A percentile compares a stretch with the other conserved stretches of the same genome.
phyloP scores from a whole-genome alignment of 2,329 filamentous ascomycete species.

The Nigrograna mackinnonii region DNA sequence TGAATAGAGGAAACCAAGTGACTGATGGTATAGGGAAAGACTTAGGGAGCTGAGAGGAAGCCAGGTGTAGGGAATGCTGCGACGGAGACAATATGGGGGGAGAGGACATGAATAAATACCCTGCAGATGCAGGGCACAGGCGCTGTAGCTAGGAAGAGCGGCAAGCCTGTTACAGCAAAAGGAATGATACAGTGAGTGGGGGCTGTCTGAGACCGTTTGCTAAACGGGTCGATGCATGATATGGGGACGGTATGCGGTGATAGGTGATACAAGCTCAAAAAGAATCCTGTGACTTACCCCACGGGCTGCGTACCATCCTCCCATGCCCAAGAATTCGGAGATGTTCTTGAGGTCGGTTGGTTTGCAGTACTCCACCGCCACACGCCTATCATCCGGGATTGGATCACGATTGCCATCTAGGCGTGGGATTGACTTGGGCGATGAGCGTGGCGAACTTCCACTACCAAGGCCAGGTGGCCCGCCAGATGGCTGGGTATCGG shows the following conservation, averaged over 20 bases:
- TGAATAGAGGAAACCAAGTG: no score
- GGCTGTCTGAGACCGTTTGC: constrained; percentile 2
- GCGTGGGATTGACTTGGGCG: constrained; percentile 29
- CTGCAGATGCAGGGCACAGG: no score
- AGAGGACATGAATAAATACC: constrained; percentile 5
- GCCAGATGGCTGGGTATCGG: constrained; percentile 23
- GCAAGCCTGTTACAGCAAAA: constrained; percentile 1
- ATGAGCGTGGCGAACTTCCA: constrained; percentile 26
- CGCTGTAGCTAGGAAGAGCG: no score
- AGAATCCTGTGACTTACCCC: constrained; percentile 38
- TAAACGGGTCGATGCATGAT: constrained; percentile 1
- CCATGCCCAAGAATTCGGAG: constrained; percentile 37
- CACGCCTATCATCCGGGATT: neutral
- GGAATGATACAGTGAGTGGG: neutral
- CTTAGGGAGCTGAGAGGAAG: constrained; percentile 6
- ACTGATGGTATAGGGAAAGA: neutral
- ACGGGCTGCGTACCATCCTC: constrained; percentile 38
- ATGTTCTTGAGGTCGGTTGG: constrained; percentile 37
- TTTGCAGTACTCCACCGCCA: constrained; percentile 1
- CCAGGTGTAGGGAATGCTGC: neutral
- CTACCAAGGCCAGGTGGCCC: no score
- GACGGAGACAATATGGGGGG: constrained; percentile 1
- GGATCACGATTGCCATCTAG: constrained; percentile 42
- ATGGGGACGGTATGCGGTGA: neutral
- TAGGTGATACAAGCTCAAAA: neutral